Evolutionary conservation across 495 filamentous ascomycete genomes (phyloP), one percentile per base, ranked within the genome.

Genomic region (Neurospora sp.): DNA sequence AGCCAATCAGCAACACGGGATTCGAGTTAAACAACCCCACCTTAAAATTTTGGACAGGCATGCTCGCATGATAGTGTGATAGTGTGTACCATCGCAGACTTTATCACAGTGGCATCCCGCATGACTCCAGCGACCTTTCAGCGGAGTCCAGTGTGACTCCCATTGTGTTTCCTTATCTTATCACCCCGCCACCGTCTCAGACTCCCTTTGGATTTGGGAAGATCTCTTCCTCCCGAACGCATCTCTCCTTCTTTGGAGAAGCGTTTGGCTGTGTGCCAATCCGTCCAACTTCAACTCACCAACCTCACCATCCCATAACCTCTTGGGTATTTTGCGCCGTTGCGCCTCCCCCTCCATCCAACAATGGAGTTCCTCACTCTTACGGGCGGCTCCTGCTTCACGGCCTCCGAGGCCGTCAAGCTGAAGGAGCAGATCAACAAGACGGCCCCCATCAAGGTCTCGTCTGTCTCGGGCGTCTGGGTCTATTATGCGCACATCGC

Each of bases 361-460:
- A 74, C 69, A 48, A 80, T 80, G 79, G 75, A 77, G 61, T 72
- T 72, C 68, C 69, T 80, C 68, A 80, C 79, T 48, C 79, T 84
- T 40, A 75, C 81, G n/a, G 86, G 86, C 65, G 84, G 85, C 53
- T 79, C 85, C 38, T 86, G 84, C 83, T 87, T 84, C 79, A 86
- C 84, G 69, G 70, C 78, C 37, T 81, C 84, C 38, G 85, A 87
- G 76, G 79, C 84, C 71, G 75, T 83, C 76, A 88, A 87, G 76
- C 75, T 87, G 59, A 81, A 79, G 70, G 81, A 83, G 53, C 81
- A 78, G 48, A 84, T 87, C 75, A 85, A 84, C 76, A 81, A 83
- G 75, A 72, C 76, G 9, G 80, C 78, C 39, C 78, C 80, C 71
- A 80, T 77, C 70, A 82, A 82, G 75, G 82, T 85, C 39, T 76